phyloP scores from a whole-genome alignment of 2,329 filamentous ascomycete genomes.

The Zasmidium angulare region DNA sequence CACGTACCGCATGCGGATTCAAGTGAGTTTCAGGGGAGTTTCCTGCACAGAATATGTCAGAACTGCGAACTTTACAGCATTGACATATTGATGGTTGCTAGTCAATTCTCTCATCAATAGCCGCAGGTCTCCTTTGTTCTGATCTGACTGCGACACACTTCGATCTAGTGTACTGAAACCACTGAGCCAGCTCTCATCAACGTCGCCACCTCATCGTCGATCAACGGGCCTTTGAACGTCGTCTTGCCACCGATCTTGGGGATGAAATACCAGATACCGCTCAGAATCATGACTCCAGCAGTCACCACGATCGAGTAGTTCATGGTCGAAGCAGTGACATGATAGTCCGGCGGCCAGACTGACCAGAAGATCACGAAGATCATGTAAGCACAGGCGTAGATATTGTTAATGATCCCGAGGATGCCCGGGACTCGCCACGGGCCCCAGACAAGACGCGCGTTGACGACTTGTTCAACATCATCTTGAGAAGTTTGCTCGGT shows the following conservation, averaged over 20 bases:
- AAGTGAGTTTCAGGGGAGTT: not conserved
- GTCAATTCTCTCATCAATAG: too few relatives aligned
- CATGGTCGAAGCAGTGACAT: slow-evolving; percentile 40
- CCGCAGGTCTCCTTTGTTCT: not conserved
- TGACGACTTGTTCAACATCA: slow-evolving; percentile 15
- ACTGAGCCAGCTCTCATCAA: slow-evolving; percentile 27
- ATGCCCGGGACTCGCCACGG: slow-evolving; percentile 55
- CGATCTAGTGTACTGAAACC: not conserved
- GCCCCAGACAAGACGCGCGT: slow-evolving; percentile 51
- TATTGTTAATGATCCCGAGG: slow-evolving; percentile 55
- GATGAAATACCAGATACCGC: slow-evolving; percentile 38
- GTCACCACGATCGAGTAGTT: slow-evolving; percentile 45
- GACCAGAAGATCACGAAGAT: slow-evolving; percentile 58
- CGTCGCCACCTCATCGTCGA: slow-evolving; percentile 35
- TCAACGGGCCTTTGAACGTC: slow-evolving; percentile 39
- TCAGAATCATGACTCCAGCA: slow-evolving; percentile 40
- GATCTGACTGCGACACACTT: not conserved
- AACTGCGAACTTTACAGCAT: not conserved
- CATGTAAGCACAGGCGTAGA: slow-evolving; percentile 55
- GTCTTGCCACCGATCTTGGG: slow-evolving; percentile 38
- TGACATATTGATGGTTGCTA: not conserved
- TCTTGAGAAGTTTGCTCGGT: slow-evolving; percentile 2
- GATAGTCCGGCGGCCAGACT: slow-evolving; percentile 48
- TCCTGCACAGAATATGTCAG: not conserved
- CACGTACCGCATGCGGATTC: not conserved